A percentile compares a stretch with the other conserved stretches of the same genome.
Evolutionary conservation across 768 basidiomycete genomes (phyloP).

Genomic region (Mycena crocata): DNA sequence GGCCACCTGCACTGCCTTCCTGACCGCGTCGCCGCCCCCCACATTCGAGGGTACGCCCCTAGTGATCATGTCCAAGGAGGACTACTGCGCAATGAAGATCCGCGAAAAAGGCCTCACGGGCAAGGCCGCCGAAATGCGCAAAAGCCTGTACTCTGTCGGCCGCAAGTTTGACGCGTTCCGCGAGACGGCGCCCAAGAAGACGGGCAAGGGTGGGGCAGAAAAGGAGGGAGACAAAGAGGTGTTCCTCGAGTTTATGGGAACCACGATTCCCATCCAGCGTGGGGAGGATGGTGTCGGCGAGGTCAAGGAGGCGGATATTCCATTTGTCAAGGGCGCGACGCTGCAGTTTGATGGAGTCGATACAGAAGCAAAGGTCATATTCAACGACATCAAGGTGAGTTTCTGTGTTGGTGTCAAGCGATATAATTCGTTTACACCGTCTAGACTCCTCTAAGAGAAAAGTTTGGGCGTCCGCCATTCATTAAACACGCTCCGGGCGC

Average conservation of each 20-base stretch:
- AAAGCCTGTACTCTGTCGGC: slow-evolving; percentile 61
- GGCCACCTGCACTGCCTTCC: slow-evolving; percentile 75
- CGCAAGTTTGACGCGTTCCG: slow-evolving; percentile 86
- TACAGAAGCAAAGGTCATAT: slow-evolving; percentile 54
- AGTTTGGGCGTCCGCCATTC: slow-evolving; percentile 62
- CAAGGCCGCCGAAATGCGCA: slow-evolving; percentile 71
- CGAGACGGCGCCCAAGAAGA: slow-evolving; percentile 62
- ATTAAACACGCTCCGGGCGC: slow-evolving; percentile 63
- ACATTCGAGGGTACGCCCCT: slow-evolving; percentile 82
- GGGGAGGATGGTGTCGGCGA: slow-evolving; percentile 72
- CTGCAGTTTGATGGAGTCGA: slow-evolving; percentile 69
- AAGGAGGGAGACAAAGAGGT: slow-evolving; percentile 59
- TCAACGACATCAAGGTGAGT: slow-evolving; percentile 62
- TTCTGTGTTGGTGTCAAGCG: background rate
- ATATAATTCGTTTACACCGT: background rate
- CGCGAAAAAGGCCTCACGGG: slow-evolving; percentile 91
- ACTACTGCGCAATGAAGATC: slow-evolving; percentile 95
- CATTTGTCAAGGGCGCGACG: slow-evolving; percentile 65
- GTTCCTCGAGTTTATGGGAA: slow-evolving; percentile 81
- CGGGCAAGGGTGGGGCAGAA: slow-evolving; percentile 45
- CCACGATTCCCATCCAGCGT: slow-evolving; percentile 70
- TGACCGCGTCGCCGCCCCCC: slow-evolving; percentile 85
- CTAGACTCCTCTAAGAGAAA: slow-evolving; percentile 61
- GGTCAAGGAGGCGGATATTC: slow-evolving; percentile 70
- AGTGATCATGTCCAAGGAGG: slow-evolving; percentile 90